Evolutionary conservation across 768 basidiomycete genomes (phyloP).

Genomic region (Rhodotorula kratochvilovae): DNA sequence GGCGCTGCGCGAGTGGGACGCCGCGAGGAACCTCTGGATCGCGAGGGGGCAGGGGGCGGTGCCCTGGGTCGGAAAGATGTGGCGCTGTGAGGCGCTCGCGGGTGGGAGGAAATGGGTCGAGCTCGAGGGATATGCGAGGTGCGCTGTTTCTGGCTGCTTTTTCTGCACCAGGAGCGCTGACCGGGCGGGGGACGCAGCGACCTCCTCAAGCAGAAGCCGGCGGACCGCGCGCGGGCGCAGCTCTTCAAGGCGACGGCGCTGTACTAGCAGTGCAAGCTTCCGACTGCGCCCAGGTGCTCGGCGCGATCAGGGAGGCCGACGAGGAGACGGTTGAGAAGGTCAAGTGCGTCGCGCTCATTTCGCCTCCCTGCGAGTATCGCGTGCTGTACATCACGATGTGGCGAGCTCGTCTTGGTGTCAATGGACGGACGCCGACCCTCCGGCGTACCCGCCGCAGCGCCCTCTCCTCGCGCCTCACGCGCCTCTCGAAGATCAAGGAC

Average conservation of each 20-base stretch:
- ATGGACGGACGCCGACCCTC: neutral
- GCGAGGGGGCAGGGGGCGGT: neutral
- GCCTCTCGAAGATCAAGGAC: slow-evolving; percentile 74
- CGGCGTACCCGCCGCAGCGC: slow-evolving; percentile 48
- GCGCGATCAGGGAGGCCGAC: neutral
- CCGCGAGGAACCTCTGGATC: neutral
- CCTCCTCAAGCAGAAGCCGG: neutral
- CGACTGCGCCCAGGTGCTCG: neutral
- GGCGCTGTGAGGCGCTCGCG: neutral
- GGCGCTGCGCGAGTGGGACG: neutral
- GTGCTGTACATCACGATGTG: too few relatives aligned
- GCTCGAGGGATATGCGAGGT: neutral
- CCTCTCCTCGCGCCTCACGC: slow-evolving; percentile 68
- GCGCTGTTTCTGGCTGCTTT: neutral
- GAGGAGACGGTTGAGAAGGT: neutral
- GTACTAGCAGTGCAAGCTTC: neutral
- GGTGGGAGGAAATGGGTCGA: neutral
- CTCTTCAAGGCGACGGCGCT: neutral
- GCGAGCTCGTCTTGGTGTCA: too few relatives aligned
- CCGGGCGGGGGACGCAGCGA: neutral
- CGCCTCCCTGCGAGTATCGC: neutral
- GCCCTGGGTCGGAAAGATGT: neutral
- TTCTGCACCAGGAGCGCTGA: neutral
- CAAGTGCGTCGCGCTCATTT: neutral
- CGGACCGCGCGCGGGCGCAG: neutral